A percentile compares a stretch with the other conserved stretches of the same genome.
These are phyloP conservation scores for Lotus japonicus DNA, from an alignment of 306 rosid genomes.

Conservation along the genomic window DNA sequence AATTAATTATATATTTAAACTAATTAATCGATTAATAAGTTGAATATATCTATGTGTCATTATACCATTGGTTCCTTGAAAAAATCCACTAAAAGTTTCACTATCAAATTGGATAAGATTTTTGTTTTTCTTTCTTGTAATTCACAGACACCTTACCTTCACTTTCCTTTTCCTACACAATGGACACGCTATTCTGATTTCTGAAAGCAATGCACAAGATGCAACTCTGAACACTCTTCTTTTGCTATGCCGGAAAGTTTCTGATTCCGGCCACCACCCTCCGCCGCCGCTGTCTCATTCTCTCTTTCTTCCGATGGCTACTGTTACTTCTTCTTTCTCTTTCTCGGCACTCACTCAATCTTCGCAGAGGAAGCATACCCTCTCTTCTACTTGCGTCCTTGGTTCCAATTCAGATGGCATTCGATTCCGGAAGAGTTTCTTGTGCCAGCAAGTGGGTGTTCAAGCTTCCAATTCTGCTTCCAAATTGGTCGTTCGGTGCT, in stretches of 20 bases:
- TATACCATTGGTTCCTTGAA: slow-evolving; percentile 1
- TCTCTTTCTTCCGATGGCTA: slow-evolving; percentile 47
- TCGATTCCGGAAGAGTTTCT: slow-evolving; percentile 38
- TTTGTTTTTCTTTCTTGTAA: slow-evolving; percentile 1
- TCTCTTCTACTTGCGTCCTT: slow-evolving; percentile 40
- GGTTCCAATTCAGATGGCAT: slow-evolving; percentile 42
- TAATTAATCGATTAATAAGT: not conserved
- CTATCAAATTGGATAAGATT: slow-evolving; percentile 62
- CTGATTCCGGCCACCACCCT: slow-evolving; percentile 15
- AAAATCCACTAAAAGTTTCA: slow-evolving; percentile 2
- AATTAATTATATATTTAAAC: no score
- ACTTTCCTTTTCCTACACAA: slow-evolving; percentile 23
- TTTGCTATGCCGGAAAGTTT: slow-evolving; percentile 1
- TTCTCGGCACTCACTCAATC: slow-evolving; percentile 58
- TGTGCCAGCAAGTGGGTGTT: slow-evolving; percentile 24
- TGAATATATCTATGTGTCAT: slow-evolving; percentile 27
- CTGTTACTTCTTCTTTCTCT: slow-evolving; percentile 59
- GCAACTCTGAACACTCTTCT: slow-evolving; percentile 14
- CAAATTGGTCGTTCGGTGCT: slow-evolving; percentile 56
- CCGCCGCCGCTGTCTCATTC: not conserved
- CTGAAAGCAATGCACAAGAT: not conserved
- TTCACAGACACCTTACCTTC: slow-evolving; percentile 26
- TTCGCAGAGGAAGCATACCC: slow-evolving; percentile 37
- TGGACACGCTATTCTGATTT: not conserved
- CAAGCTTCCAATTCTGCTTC: slow-evolving; percentile 44